Base-by-base conservation (phyloP, 305 asterid species). In the Coffea humblotiana region DNA sequence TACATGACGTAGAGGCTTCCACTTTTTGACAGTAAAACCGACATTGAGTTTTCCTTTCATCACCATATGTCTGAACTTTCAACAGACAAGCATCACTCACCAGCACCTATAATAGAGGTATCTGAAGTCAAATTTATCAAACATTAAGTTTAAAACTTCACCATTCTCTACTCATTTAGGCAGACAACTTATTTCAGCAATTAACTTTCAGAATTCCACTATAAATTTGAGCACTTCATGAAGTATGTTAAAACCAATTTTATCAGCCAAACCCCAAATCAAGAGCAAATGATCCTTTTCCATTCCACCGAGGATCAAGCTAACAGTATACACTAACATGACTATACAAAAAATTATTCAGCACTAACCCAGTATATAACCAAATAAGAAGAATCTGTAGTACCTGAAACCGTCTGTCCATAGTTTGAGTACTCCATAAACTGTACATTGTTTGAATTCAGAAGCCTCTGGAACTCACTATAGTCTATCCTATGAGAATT, bases 381-480 rank as follows among this genome's bases (percentile, higher is more conserved):
- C 54, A 27, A 74, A 6, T 4, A 32, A 43, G 47, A 70, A 40
- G 61, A 23, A 76, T 29, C 80, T 72, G 60, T 56, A 80, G 23
- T 80, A 95, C 99, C 99, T 86, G 99, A 92, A 72, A 96, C 94
- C 8, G 93, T 85, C 89, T 96, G 98, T 52, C 98, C 99, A 77
- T 96, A 96, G 82, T 96, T 96, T 43, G 98, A 87, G 82, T 96
- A 96, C 92, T 96, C 99, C 97, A 96, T 94, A 75, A 90, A 96
- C 76, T 90, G 93, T 67, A 94, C 97, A 86, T 90, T 91, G 83
- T 90, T 92, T 29, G 97, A 90, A 75, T 96, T 90, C 71, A 96
- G 93, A 86, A 96, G 97, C 77, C 86, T 89, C 91, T 85, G 91
- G 85, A 96, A 96, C 84, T 96, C 97, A 83, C 98, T 94, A 83